A percentile compares a stretch with the other conserved stretches of the same genome.
Evolutionary conservation across 495 filamentous ascomycete species (phyloP).

Genomic region (Tuber calosporum): DNA sequence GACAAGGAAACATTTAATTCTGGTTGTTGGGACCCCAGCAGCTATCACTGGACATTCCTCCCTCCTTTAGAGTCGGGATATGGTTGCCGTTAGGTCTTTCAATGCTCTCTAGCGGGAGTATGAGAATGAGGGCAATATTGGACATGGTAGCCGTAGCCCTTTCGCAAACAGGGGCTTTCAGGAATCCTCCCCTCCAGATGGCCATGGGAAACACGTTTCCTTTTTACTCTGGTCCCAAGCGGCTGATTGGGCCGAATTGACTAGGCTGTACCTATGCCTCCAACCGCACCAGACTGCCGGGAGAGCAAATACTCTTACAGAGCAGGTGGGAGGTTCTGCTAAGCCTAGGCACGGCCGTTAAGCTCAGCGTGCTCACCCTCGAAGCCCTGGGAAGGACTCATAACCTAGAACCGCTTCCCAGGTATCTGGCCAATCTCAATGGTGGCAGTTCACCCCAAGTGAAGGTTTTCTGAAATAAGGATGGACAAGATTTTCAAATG

Average conservation of each 20-base stretch:
- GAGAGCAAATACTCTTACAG: neutral
- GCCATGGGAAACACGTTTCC: neutral
- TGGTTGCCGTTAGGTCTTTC: neutral
- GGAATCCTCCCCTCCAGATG: neutral
- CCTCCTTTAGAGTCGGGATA: neutral
- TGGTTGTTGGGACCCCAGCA: neutral
- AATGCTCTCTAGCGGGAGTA: neutral
- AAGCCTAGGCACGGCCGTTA: neutral
- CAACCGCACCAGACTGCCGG: neutral
- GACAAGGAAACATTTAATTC: neutral
- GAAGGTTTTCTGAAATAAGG: neutral
- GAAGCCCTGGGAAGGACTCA: neutral
- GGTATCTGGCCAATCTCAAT: neutral
- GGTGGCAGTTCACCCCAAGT: neutral
- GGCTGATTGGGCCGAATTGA: neutral
- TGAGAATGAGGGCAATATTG: neutral
- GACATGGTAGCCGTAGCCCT: neutral
- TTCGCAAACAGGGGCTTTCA: neutral
- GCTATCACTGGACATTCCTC: neutral
- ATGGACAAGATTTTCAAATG: neutral
- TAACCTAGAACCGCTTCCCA: neutral
- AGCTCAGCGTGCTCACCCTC: neutral
- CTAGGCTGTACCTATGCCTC: neutral
- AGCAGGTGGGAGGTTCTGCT: neutral
- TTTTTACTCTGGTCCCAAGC: conserved; percentile 15